phyloP scores from a whole-genome alignment of 176 grass and related monocot genomes.

The Aegilops tauschii region DNA sequence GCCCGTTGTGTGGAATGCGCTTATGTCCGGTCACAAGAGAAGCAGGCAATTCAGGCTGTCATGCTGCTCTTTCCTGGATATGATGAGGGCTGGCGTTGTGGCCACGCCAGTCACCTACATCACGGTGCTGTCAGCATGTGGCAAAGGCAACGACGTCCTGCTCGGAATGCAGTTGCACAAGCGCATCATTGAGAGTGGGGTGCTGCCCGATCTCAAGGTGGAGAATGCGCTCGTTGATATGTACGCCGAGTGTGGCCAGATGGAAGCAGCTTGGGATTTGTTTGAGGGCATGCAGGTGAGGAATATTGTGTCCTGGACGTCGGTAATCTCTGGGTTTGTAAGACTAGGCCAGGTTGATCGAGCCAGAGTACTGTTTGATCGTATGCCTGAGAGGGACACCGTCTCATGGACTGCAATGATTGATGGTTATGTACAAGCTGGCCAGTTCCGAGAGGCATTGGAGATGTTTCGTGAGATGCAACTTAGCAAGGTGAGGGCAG shows the following conservation, averaged over 20 bases:
- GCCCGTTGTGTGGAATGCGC: slow-evolving; percentile 57
- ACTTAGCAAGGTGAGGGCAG: slow-evolving; percentile 28
- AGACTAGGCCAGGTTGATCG: slow-evolving; percentile 45
- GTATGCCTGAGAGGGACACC: slow-evolving; percentile 59
- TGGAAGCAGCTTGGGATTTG: slow-evolving; percentile 52
- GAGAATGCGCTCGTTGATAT: slow-evolving; percentile 67
- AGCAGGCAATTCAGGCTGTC: slow-evolving; percentile 36
- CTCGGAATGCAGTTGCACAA: slow-evolving; percentile 64
- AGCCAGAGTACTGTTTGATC: slow-evolving; percentile 56
- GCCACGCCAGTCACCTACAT: slow-evolving; percentile 54
- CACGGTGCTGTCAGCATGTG: slow-evolving; percentile 58
- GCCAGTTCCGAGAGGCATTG: slow-evolving; percentile 54
- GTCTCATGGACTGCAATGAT: slow-evolving; percentile 85
- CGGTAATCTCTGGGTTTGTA: slow-evolving; percentile 46
- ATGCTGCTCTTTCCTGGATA: slow-evolving; percentile 45
- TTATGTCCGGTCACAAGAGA: slow-evolving; percentile 57
- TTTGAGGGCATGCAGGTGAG: slow-evolving; percentile 52
- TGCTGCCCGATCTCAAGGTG: slow-evolving; percentile 55
- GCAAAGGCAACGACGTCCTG: slow-evolving; percentile 41
- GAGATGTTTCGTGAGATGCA: slow-evolving; percentile 71
- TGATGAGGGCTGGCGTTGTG: slow-evolving; percentile 37
- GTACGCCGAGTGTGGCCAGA: slow-evolving; percentile 63
- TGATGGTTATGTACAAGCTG: slow-evolving; percentile 47
- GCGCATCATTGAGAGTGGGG: slow-evolving; percentile 7
- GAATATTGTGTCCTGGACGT: slow-evolving; percentile 71